Base-by-base conservation (phyloP, 441 rosid species). In the Kokia cookei region DNA sequence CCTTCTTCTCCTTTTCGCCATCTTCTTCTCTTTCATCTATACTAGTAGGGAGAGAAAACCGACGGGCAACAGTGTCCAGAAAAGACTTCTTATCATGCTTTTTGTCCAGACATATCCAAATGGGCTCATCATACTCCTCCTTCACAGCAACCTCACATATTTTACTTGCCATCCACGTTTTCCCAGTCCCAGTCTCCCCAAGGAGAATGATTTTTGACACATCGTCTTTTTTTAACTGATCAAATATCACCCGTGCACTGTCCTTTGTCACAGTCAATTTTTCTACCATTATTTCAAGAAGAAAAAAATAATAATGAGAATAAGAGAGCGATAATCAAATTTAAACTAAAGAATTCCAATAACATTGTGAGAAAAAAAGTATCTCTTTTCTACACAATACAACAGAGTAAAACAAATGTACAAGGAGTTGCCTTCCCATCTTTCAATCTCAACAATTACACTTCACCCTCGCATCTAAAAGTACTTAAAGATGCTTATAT, bases 121-220 rank as follows among this genome's bases (percentile, higher is more conserved):
- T 57, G 29, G 75, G 78, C 62, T 58, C 77, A 55, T 63, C 78
- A 79, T 0, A 3, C 3, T 24, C 29, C 19, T 0, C 1, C 14
- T 0, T 2, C 7, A 17, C 8, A 5, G 62, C 86, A 71, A 2
- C 0, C 1, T 87, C 55, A 26, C 43, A 45, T 13, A 81, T 74
- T 65, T 32, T 32, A 58, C 64, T 78, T 14, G 90, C 90, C 72
- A 86, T 60, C 89, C 88, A 77, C 1, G 91, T 85, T 80, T 90
- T 90, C 65, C 91, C 91, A 0, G 76, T 80, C 59, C 93, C 89
- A 60, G 68, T 40, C n/a, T 59, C 32, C 47, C 75, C 75, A 29
- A 57, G 29, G 47, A 72, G 75, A 59, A 61, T n/a, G 4, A 72
- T 29, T 45, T 45, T 60, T 7, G 43, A 14, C 11, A 10, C 17